Conservation (phyloP, 2,329 filamentous ascomycete species). For the Fusarium sp. region DNA sequence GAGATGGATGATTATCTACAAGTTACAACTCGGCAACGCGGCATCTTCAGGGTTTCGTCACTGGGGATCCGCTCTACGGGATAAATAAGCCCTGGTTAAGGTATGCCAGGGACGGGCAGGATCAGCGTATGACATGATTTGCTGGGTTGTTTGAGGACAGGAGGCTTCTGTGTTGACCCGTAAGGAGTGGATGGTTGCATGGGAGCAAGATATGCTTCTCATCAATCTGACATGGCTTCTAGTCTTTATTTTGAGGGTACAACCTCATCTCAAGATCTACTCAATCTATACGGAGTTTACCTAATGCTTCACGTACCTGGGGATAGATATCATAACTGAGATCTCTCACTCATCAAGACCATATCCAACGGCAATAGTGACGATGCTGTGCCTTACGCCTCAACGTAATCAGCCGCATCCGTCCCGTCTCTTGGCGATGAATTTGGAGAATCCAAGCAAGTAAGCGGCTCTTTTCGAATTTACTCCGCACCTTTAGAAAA, state of each 20-base stretch:
- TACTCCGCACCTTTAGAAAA: not conserved
- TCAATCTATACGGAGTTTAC: fast-evolving
- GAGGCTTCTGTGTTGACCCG: not conserved
- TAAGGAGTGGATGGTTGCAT: not conserved
- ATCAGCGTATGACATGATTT: slow-evolving; percentile 10
- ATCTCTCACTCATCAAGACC: fast-evolving
- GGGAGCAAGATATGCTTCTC: not conserved
- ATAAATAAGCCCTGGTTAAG: not conserved
- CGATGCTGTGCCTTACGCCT: not conserved
- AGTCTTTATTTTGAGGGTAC: not conserved
- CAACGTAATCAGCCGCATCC: not conserved
- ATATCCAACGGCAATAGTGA: not conserved
- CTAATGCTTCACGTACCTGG: not conserved
- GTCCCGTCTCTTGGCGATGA: slow-evolving; percentile 15
- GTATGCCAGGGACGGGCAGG: not conserved
- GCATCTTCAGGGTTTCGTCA: slow-evolving; percentile 12
- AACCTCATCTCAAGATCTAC: not conserved
- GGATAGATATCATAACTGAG: fast-evolving
- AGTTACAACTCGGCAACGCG: slow-evolving; percentile 20
- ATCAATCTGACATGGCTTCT: not conserved
- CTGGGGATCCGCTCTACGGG: slow-evolving; percentile 6
- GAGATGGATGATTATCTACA: not conserved
- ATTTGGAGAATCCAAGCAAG: slow-evolving; percentile 11
- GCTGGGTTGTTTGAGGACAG: not conserved
- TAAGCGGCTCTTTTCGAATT: not conserved